phyloP scores from a whole-genome alignment of 148 eudicot species.

The Oxyria digyna region DNA sequence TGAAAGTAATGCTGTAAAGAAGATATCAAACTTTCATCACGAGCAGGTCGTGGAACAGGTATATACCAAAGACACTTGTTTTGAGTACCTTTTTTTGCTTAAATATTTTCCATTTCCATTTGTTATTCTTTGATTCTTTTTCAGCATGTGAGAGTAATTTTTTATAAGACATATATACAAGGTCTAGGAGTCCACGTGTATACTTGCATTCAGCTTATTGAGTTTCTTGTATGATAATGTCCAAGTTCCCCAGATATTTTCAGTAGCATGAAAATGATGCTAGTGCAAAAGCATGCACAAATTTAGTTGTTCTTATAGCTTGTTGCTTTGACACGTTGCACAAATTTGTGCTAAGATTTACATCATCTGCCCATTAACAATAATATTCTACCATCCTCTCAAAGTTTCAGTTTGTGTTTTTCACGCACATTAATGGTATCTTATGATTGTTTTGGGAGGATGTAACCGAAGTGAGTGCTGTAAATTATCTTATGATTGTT shows the following conservation, averaged over 20 bases:
- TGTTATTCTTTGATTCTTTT: not conserved
- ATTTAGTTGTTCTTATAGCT: not conserved
- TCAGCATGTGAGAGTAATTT: not conserved
- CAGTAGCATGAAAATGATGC: not conserved
- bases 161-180: not conserved
- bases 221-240: not conserved
- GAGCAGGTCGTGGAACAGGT: slow-evolving; percentile 59
- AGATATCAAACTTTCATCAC: slow-evolving; percentile 40
- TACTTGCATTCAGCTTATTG: not conserved
- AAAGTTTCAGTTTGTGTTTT: not conserved
- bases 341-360: not conserved
- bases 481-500: not conserved
- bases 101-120: not conserved
- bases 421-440: not conserved
- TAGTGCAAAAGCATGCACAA: not conserved
- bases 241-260: not conserved
- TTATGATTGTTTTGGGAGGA: not conserved
- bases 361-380: not conserved
- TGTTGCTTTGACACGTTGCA: not conserved
- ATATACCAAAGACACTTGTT: not conserved
- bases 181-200: not conserved
- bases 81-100: not conserved
- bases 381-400: not conserved
- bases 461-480: not conserved
- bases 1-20: slow-evolving; percentile 42